Base-by-base conservation (phyloP, 352 stramenopile genomes). In the Phytophthora megakarya region DNA sequence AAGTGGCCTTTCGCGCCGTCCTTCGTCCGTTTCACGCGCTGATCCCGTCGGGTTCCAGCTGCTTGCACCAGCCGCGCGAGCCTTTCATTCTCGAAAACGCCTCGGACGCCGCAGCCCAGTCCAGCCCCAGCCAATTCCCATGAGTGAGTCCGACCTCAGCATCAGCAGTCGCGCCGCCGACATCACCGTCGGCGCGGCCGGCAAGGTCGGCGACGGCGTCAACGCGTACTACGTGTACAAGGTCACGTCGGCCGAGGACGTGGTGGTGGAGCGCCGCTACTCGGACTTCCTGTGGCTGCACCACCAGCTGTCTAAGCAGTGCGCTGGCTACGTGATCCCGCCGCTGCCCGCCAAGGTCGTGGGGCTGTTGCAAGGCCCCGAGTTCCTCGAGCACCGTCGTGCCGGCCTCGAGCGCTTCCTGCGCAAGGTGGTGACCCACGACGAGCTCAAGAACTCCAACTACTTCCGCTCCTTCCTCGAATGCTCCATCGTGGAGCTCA, bases 271-370 rank as follows among this genome's bases (percentile, higher is more conserved):
- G 56, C 83, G 84, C 33, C 84, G 86, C 43, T 95, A 93, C 72
- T 92, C 83, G 59, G 86, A 95, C 70, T 95, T 95, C 67, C 71
- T 90, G 28, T 95, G 86, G 86, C 70, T 95, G 40, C 84, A 95
- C 67, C 70, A 83, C 39, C 81, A 89, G 67, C 45, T 90, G 30
- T 64, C 81, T 28, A 86, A 78, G 64, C 80, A 90, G 37, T 95
- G 84, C 65, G 80, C 86, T 1, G 86, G 86, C 25, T 95, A 83
- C 77, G 90, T 95, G 69, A 90, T 95, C 70, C 86, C 86, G 13
- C 84, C 86, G 37, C 67, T 95, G 39, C 86, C 86, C 0, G 81
- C 78, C 65, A 95, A 95, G 61, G 73, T 91, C 35, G 81, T 95
- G 33, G 82, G 81, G 0, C 57, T 95, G 21, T 65, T 95, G 38